Percentiles rank a stretch among this genome's conserved stretches.
These are phyloP conservation scores for Babesia gibsoni DNA, from an alignment of 169 alveolate genomes.

Conservation along the genomic window DNA sequence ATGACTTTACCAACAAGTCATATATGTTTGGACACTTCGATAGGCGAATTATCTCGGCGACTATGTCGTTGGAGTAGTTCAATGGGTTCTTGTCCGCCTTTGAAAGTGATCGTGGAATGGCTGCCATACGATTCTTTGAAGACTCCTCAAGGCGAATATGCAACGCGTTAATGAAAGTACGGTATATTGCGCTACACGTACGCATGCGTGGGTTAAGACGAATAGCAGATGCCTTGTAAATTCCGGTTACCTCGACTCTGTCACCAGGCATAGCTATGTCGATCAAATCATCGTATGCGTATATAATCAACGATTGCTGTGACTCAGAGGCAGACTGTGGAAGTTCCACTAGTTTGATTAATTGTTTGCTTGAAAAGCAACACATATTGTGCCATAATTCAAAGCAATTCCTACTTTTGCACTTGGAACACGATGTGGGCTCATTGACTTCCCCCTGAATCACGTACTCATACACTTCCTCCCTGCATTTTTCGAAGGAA, in stretches of 20 bases:
- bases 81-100: conserved; percentile 47
- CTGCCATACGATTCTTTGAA: conserved; percentile 44
- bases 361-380: conserved; percentile 91
- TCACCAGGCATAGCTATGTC: conserved; percentile 96
- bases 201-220: conserved; percentile 88
- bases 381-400: conserved; percentile 91
- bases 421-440: conserved; percentile 90
- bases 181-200: conserved; percentile 85
- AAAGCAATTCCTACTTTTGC: conserved; percentile 88
- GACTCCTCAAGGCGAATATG: conserved; percentile 74
- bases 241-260: conserved; percentile 95
- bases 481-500: conserved; percentile 80
- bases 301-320: conserved; percentile 81
- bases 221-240: conserved; percentile 91
- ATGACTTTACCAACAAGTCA: conserved; percentile 88
- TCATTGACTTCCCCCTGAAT: conserved; percentile 94
- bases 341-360: conserved; percentile 90
- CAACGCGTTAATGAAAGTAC: conserved; percentile 92
- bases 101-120: background rate
- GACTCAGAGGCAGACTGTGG: conserved; percentile 95
- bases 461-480: conserved; percentile 82
- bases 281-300: conserved; percentile 94
- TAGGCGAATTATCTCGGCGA: conserved; percentile 78
- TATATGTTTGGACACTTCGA: conserved; percentile 87
- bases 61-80: conserved; percentile 65